Evolutionary conservation across 164 flowering plant genomes (phyloP).

Genomic region (Tetrastigma voinierianum): DNA sequence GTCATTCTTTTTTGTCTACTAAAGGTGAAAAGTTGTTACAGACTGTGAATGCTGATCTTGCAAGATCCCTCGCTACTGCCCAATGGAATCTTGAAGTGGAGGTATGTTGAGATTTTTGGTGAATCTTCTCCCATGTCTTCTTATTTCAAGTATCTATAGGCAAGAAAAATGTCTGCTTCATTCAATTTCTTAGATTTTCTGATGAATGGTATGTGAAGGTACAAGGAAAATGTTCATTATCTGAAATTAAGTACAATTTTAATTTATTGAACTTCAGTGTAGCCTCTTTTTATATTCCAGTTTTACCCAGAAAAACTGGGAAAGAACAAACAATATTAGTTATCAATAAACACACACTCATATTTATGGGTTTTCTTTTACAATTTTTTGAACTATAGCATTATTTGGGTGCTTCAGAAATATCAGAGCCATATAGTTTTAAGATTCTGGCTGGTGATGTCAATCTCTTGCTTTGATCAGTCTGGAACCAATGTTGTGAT

Average conservation of each 20-base stretch:
- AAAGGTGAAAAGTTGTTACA: conserved; percentile 44
- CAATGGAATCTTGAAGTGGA: conserved; percentile 87
- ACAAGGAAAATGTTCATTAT: neutral
- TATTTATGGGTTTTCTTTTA: too few species aligned
- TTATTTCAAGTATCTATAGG: neutral
- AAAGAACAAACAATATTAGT: too few species aligned
- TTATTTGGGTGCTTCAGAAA: too few species aligned
- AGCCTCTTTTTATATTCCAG: too few species aligned
- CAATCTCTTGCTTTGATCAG: too few species aligned
- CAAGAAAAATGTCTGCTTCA: neutral
- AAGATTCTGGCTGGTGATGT: too few species aligned
- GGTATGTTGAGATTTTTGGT: conserved; percentile 41
- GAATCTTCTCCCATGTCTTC: neutral
- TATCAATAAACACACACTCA: too few species aligned
- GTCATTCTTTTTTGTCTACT: conserved; percentile 13
- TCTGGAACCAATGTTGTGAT: too few species aligned
- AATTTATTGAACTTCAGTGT: too few species aligned
- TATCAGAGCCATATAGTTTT: too few species aligned
- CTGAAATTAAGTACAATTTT: neutral
- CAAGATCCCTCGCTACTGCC: conserved; percentile 69
- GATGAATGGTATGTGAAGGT: neutral
- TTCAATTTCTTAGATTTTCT: neutral
- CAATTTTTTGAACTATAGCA: too few species aligned
- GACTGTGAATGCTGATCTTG: conserved; percentile 87
- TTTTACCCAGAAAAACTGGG: too few species aligned